A percentile compares a stretch with the other conserved stretches of the same genome.
These are phyloP conservation scores for Eimeria brunetti DNA, from an alignment of 169 alveolate species.

Conservation along the genomic window DNA sequence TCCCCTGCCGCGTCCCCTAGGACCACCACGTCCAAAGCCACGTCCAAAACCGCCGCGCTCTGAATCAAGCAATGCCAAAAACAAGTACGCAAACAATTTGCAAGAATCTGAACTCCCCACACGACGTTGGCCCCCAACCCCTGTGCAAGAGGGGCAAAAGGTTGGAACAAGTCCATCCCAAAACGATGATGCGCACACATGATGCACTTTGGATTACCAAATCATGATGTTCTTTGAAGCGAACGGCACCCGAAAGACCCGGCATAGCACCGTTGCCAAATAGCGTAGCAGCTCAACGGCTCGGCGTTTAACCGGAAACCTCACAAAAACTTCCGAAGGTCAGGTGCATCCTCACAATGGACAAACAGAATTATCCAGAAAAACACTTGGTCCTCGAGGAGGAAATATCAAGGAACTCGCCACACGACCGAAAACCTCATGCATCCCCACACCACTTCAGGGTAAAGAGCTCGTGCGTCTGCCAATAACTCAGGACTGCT, in stretches of 20 bases:
- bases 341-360: not conserved
- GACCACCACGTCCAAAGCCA: constrained; percentile 85
- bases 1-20: constrained; percentile 82
- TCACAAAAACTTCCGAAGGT: not conserved
- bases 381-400: not conserved
- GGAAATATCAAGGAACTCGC: not conserved
- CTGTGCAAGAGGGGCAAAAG: not conserved
- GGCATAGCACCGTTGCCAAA: not conserved
- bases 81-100: not conserved
- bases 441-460: not conserved
- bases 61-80: constrained; percentile 11
- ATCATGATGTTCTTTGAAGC: not conserved
- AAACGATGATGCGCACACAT: not conserved
- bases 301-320: not conserved
- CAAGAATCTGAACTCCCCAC: not conserved
- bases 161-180: not conserved
- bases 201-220: not conserved
- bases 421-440: not conserved
- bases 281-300: not conserved
- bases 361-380: not conserved
- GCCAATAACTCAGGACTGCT: not conserved
- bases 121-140: not conserved
- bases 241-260: not conserved
- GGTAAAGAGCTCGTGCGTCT: not conserved
- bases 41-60: constrained; percentile 85